A percentile compares a stretch with the other conserved stretches of the same genome.
Conservation (phyloP, 257 asterid species). For the Misopates orontium region DNA sequence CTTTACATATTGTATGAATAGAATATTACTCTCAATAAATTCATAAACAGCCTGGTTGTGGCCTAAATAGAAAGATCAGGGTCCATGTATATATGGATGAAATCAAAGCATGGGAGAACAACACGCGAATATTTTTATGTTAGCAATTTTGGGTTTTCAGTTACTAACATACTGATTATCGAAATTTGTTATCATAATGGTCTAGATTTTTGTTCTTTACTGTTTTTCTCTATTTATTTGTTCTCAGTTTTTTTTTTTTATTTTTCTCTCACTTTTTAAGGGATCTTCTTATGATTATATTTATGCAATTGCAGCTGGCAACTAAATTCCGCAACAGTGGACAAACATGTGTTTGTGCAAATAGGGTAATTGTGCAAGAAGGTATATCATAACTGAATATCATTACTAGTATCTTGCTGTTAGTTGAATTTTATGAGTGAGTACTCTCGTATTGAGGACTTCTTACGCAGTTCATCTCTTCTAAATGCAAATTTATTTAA, state of each 20-base stretch:
- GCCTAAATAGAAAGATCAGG: neutral
- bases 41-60: neutral
- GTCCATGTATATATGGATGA: too few relatives aligned
- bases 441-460: conserved; percentile 6
- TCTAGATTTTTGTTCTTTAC: conserved; percentile 18
- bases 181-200: conserved; percentile 10
- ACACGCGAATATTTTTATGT: too few relatives aligned
- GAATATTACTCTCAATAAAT: conserved; percentile 2
- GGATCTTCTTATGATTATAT: conserved; percentile 22
- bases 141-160: conserved; percentile 5
- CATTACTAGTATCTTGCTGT: conserved; percentile 21
- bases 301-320: conserved; percentile 66
- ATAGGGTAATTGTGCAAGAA: conserved; percentile 94
- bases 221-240: conserved; percentile 12
- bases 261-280: too few relatives aligned
- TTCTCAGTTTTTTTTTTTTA: too few relatives aligned
- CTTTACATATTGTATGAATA: conserved; percentile 11
- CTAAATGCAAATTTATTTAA: too few relatives aligned
- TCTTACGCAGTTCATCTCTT: too few relatives aligned
- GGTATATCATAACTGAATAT: conserved; percentile 44
- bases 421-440: conserved; percentile 12
- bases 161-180: conserved; percentile 8
- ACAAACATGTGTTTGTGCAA: conserved; percentile 98
- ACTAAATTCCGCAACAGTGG: conserved; percentile 97
- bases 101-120: too few relatives aligned